Evolutionary conservation across 1,284 basidiomycete genomes (phyloP).

Genomic region (Heterobasidion occidentale): DNA sequence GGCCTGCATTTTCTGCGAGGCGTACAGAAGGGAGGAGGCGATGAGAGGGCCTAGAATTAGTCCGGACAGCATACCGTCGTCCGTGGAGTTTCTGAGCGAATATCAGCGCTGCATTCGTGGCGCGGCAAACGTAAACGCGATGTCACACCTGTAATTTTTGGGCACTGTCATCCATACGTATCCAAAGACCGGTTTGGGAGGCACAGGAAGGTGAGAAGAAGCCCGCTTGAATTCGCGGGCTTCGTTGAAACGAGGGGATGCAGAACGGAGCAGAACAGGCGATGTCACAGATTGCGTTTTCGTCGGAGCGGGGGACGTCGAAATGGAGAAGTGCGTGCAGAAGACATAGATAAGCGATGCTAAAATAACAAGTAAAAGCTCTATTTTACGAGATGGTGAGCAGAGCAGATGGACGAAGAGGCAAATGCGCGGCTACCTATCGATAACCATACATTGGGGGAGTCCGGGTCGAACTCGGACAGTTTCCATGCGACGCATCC

Average conservation of each 20-base stretch:
- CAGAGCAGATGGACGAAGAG: background rate
- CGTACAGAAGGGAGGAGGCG: conserved; percentile 55
- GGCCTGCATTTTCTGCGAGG: conserved; percentile 28
- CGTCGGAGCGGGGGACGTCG: conserved; percentile 15
- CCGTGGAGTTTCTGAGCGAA: conserved; percentile 35
- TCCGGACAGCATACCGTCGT: conserved; percentile 81
- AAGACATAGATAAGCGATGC: conserved; percentile 55
- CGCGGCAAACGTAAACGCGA: background rate
- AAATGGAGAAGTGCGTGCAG: conserved; percentile 45
- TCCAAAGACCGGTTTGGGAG: conserved; percentile 42
- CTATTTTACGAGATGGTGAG: conserved; percentile 28
- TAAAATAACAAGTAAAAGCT: conserved; percentile 49
- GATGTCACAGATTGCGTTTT: conserved; percentile 9
- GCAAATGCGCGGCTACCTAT: conserved; percentile 3
- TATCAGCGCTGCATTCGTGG: background rate
- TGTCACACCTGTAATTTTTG: conserved; percentile 69
- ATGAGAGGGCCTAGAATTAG: conserved; percentile 75
- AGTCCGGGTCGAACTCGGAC: background rate
- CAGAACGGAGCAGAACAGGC: conserved; percentile 17
- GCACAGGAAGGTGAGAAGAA: conserved; percentile 15
- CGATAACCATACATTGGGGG: conserved; percentile 6
- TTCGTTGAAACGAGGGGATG: conserved; percentile 37
- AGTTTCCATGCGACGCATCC: conserved; percentile 29
- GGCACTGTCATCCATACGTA: conserved; percentile 87
- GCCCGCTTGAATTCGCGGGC: conserved; percentile 35